Evolutionary conservation across 2,329 filamentous ascomycete species (phyloP).

Genomic region (Neonectria coccinea): DNA sequence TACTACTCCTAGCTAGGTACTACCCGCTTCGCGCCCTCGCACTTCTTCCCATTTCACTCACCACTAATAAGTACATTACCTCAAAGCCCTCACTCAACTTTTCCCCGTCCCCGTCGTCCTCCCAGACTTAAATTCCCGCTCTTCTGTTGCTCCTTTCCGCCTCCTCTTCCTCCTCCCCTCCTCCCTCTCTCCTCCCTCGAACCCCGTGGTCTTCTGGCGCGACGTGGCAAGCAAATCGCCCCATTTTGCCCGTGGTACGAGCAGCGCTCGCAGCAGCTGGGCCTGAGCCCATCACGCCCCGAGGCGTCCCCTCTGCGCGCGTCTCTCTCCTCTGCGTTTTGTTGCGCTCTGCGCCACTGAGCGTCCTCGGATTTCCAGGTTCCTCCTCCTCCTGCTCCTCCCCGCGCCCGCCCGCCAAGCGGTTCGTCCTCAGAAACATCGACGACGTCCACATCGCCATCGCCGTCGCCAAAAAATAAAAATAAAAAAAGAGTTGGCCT

Average conservation of each 20-base stretch:
- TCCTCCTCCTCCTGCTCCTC: background rate
- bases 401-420: background rate
- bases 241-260: constrained; percentile 34
- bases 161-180: constrained; percentile 14
- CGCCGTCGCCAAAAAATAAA: too few relatives aligned
- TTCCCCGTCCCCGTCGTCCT: constrained; percentile 35
- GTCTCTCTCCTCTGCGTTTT: background rate
- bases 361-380: constrained; percentile 24
- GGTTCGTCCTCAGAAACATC: constrained; percentile 1
- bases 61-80: constrained; percentile 29
- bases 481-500: too few relatives aligned
- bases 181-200: constrained; percentile 23
- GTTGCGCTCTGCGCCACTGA: constrained; percentile 35
- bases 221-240: constrained; percentile 35
- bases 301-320: constrained; percentile 36
- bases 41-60: constrained; percentile 28
- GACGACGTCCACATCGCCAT: constrained; percentile 14
- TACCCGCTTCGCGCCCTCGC: constrained; percentile 24
- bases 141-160: constrained; percentile 30
- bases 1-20: constrained; percentile 4
- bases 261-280: constrained; percentile 24
- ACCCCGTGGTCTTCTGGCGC: constrained; percentile 33
- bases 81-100: constrained; percentile 46
- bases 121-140: constrained; percentile 45
- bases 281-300: constrained; percentile 41